These are phyloP conservation scores for Dryas integrifolia DNA, from an alignment of 331 rosid species.

Conservation along the genomic window DNA sequence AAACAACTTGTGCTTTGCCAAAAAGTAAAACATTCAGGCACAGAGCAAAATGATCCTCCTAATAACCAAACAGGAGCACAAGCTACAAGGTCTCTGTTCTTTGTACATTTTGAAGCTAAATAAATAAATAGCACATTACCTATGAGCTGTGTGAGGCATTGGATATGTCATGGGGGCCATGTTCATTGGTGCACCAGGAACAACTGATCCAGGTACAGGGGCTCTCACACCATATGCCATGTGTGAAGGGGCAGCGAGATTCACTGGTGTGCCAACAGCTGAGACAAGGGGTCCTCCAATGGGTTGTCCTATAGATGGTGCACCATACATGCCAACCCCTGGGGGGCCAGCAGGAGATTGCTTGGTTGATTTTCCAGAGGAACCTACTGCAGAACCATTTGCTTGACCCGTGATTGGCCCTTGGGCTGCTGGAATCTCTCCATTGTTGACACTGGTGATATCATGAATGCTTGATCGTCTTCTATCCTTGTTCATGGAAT, in stretches of 20 bases:
- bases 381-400: slow-evolving; percentile 52
- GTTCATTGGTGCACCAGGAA: slow-evolving; percentile 74
- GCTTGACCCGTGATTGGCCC: slow-evolving; percentile 81
- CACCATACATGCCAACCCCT: slow-evolving; percentile 55
- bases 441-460: slow-evolving; percentile 70
- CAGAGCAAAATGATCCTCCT: slow-evolving; percentile 29
- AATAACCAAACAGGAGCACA: slow-evolving; percentile 33
- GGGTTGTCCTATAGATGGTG: slow-evolving; percentile 78
- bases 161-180: slow-evolving; percentile 65
- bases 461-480: slow-evolving; percentile 96
- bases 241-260: slow-evolving; percentile 52
- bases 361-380: slow-evolving; percentile 51
- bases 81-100: slow-evolving; percentile 38
- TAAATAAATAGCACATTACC: slow-evolving; percentile 39
- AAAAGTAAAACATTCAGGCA: slow-evolving; percentile 30
- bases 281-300: slow-evolving; percentile 79
- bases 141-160: slow-evolving; percentile 68
- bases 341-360: slow-evolving; percentile 55
- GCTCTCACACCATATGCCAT: slow-evolving; percentile 70
- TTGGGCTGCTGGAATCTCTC: slow-evolving; percentile 58
- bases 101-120: slow-evolving; percentile 40
- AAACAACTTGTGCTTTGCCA: slow-evolving; percentile 35
- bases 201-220: slow-evolving; percentile 53
- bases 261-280: slow-evolving; percentile 83
- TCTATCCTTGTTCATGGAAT: slow-evolving; percentile 86